phyloP scores from a whole-genome alignment of 2,329 filamentous ascomycete genomes.

The Helotiales sp. region DNA sequence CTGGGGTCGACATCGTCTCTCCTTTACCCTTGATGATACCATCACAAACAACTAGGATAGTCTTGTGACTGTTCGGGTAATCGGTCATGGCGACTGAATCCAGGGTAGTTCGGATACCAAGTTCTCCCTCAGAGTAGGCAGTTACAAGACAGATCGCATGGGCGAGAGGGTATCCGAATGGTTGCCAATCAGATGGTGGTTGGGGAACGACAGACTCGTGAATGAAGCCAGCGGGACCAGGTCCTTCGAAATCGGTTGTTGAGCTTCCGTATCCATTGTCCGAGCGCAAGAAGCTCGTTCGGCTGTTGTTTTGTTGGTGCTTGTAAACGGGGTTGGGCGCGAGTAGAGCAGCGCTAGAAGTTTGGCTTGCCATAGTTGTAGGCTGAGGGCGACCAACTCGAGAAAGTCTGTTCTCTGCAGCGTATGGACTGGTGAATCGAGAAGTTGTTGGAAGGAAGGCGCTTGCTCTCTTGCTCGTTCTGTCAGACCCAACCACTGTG shows the following conservation, averaged over 20 bases:
- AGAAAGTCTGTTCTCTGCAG: constrained; percentile 68
- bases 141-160: constrained; percentile 95
- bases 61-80: constrained; percentile 98
- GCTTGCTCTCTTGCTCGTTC: constrained; percentile 79
- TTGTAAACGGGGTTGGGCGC: constrained; percentile 75
- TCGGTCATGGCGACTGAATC: constrained; percentile 98
- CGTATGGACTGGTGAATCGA: constrained; percentile 90
- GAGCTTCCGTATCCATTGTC: constrained; percentile 57
- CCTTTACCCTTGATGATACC: constrained; percentile 97
- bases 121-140: constrained; percentile 93
- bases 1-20: constrained; percentile 84
- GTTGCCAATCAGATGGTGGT: constrained; percentile 95
- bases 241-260: constrained; percentile 66
- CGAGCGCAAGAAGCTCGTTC: constrained; percentile 67
- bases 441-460: constrained; percentile 90
- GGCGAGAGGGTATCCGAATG: constrained; percentile 92
- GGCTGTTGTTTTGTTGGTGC: constrained; percentile 62
- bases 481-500: constrained; percentile 66
- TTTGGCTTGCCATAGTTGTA: constrained; percentile 95
- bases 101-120: constrained; percentile 89
- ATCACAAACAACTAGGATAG: constrained; percentile 94
- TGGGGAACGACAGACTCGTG: constrained; percentile 96
- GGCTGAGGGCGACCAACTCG: constrained; percentile 60
- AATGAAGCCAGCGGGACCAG: constrained; percentile 91
- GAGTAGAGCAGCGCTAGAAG: constrained; percentile 71